Percentiles rank a stretch among this genome's conserved stretches.
Evolutionary conservation across 345 rosid species (phyloP).

Genomic region (Aquilaria sinensis): DNA sequence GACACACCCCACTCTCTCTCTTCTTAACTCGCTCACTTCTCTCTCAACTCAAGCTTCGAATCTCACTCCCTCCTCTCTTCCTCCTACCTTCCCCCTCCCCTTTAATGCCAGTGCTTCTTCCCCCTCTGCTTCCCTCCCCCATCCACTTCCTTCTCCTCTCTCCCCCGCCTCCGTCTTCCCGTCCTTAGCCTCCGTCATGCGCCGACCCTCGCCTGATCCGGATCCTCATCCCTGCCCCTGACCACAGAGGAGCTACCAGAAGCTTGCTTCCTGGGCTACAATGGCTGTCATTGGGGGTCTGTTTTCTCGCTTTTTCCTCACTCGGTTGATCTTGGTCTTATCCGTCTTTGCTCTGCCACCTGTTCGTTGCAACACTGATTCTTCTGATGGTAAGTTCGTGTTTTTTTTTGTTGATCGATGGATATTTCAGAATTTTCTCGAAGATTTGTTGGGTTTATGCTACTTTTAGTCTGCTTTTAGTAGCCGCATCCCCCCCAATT

Average conservation of each 20-base stretch:
- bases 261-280: not conserved
- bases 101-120: conserved; percentile 39
- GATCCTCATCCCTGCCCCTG: conserved; percentile 10
- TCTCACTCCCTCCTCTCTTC: conserved; percentile 23
- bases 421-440: not conserved
- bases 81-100: conserved; percentile 18
- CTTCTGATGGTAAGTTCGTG: conserved; percentile 33
- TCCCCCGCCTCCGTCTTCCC: conserved; percentile 16
- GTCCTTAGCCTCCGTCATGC: conserved; percentile 18
- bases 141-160: conserved; percentile 6
- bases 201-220: conserved; percentile 20
- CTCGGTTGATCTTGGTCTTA: conserved; percentile 11
- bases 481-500: too few relatives aligned
- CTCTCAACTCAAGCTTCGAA: conserved; percentile 35
- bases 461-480: too few relatives aligned
- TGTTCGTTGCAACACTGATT: conserved; percentile 43
- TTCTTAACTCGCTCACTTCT: conserved; percentile 22
- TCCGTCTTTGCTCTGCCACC: conserved; percentile 21
- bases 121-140: conserved; percentile 27
- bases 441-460: too few relatives aligned
- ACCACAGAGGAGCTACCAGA: not conserved
- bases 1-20: conserved; percentile 32
- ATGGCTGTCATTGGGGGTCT: conserved; percentile 24
- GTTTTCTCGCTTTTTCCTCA: conserved; percentile 15
- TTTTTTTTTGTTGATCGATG: not conserved